Evolutionary conservation across 2,329 filamentous ascomycete genomes (phyloP), one percentile per base, ranked within the genome.

Genomic region (Zalaria obscura): DNA sequence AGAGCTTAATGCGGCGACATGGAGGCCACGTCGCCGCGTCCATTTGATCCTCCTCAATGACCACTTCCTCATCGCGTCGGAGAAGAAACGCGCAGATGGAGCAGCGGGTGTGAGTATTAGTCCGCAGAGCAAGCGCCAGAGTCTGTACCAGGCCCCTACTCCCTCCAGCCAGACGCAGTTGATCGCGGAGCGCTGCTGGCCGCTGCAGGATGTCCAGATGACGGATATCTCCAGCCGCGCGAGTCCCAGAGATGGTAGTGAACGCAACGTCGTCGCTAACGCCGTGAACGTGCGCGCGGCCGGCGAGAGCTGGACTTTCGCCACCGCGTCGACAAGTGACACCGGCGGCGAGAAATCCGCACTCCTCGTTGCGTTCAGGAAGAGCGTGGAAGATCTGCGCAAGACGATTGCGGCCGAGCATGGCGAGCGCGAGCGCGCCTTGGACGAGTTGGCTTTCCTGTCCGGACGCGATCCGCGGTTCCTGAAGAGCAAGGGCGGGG

Each of bases 1-100:
- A 45, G 89, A 98, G 64, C 70, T 98, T 46, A 93, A 98, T 62
- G 93, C 91, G 48, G 91, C 91, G 7, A 98, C 91, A 0, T 96
- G 93, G 78, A 95, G 94, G 62, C 85, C 89, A 3, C 73, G 83
- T 48, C 73, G 91, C 35, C 80, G 87, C 27, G 88, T 96, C 60
- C 85, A 93, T 56, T 78, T 98, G 45, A 88, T 96, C 45, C 63
- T 98, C 44, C 70, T 98, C 3, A 98, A 96, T 57, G 91, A 98
- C 55, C 88, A 98, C 60, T 68, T 98, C 2, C 73, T 98, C 25
- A 75, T 98, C 39, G 91, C 91, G 3, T 86, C 84, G 25, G 95
- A 95, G 67, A 94, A 95, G 68, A 86, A 89, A 54, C 85, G 88
- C 52, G 69, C 79, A 3, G 88, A 95, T 47, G 38, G 40, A 8